Conservation (phyloP, 176 grass and related monocot species). For the Triticum timopheevii region DNA sequence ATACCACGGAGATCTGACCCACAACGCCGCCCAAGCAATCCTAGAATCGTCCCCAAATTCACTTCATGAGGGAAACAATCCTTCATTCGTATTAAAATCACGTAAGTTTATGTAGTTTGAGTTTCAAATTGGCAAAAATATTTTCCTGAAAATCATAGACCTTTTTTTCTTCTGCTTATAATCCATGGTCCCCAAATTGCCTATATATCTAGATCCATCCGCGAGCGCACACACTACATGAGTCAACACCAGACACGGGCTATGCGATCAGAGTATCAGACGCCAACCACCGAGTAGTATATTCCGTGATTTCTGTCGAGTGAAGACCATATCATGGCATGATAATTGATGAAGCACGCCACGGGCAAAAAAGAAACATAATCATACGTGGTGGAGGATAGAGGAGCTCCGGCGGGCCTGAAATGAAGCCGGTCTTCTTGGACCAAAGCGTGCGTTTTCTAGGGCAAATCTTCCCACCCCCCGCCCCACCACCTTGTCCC, state of each 20-base stretch:
- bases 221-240: no score
- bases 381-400: neutral
- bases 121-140: neutral
- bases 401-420: neutral
- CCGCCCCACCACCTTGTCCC: neutral
- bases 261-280: neutral
- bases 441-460: neutral
- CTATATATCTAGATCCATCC: no score
- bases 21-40: no score
- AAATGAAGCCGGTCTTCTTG: slow-evolving; percentile 2
- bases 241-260: neutral
- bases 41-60: neutral
- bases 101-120: neutral
- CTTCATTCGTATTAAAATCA: neutral
- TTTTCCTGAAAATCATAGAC: no score
- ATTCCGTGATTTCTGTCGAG: neutral
- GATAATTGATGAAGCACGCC: slow-evolving; percentile 11
- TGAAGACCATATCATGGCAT: neutral
- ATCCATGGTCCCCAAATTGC: no score
- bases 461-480: neutral
- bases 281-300: neutral
- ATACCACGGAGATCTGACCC: no score
- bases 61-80: neutral
- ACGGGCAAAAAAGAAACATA: neutral
- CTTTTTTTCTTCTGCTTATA: neutral